Conservation (phyloP, 1,139 yeast genomes). For the Lodderomyces elongisporus region DNA sequence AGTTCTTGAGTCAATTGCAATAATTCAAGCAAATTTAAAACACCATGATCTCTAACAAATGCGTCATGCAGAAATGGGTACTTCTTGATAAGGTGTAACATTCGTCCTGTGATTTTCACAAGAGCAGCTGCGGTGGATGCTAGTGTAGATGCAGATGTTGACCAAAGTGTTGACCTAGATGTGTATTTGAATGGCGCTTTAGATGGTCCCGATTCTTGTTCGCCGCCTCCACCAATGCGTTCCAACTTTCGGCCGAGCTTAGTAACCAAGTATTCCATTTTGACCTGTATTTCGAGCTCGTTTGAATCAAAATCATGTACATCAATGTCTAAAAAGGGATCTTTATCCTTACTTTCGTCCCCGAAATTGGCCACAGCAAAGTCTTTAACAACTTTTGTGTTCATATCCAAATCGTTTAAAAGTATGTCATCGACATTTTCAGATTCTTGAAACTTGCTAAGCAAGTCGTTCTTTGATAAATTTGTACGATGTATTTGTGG, state of each 20-base stretch:
- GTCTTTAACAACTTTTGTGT: background rate
- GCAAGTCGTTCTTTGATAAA: slow-evolving; percentile 24
- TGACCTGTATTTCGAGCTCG: slow-evolving; percentile 39
- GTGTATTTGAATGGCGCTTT: no score
- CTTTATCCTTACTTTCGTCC: slow-evolving; percentile 22
- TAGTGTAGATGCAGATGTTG: no score
- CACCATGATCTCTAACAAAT: slow-evolving; percentile 46
- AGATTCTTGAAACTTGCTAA: slow-evolving; percentile 27
- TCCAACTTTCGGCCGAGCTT: slow-evolving; percentile 34
- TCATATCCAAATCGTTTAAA: slow-evolving; percentile 3
- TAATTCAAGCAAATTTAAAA: slow-evolving; percentile 44
- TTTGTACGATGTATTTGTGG: slow-evolving; percentile 4
- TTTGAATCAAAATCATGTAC: slow-evolving; percentile 40
- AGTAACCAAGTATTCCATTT: slow-evolving; percentile 37
- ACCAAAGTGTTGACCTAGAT: no score
- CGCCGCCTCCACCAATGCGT: slow-evolving; percentile 26
- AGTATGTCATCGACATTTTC: slow-evolving; percentile 16
- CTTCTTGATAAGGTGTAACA: slow-evolving; percentile 38
- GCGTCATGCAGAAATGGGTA: slow-evolving; percentile 40
- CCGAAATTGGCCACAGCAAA: background rate
- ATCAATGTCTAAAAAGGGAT: slow-evolving; percentile 39
- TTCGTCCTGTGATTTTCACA: slow-evolving; percentile 36
- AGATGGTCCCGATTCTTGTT: no score
- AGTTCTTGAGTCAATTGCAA: slow-evolving; percentile 37
- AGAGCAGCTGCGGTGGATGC: slow-evolving; percentile 27